Evolutionary conservation across 1,284 basidiomycete genomes (phyloP).

Genomic region (Cryptococcus sp.): DNA sequence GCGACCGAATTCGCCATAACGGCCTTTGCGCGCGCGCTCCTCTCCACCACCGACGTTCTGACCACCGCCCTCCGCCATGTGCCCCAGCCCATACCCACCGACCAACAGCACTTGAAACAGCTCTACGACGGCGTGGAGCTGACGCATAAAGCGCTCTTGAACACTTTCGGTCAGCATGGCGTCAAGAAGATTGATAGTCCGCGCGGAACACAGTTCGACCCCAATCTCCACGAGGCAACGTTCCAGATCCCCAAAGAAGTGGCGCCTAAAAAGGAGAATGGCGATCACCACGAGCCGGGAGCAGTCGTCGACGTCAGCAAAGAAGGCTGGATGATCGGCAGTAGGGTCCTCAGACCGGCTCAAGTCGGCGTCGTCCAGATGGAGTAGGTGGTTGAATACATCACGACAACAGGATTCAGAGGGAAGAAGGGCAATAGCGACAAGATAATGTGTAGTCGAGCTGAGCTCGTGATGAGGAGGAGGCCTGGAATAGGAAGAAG

Average conservation of each 20-base stretch:
- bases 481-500: no score
- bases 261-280: conserved; percentile 66
- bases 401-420: no score
- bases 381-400: conserved; percentile 29
- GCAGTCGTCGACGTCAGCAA: conserved; percentile 91
- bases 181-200: conserved; percentile 69
- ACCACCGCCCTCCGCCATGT: conserved; percentile 80
- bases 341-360: conserved; percentile 86
- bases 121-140: conserved; percentile 86
- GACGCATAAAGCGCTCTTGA: conserved; percentile 84
- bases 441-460: no score
- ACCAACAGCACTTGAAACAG: conserved; percentile 64
- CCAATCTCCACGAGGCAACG: conserved; percentile 90
- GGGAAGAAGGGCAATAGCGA: no score
- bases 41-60: conserved; percentile 90
- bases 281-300: conserved; percentile 64
- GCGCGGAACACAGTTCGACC: conserved; percentile 89
- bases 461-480: no score
- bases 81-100: conserved; percentile 58
- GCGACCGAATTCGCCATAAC: conserved; percentile 91
- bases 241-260: conserved; percentile 76
- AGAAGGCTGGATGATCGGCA: conserved; percentile 88
- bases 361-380: conserved; percentile 87
- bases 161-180: conserved; percentile 88
- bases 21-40: conserved; percentile 83